A percentile compares a stretch with the other conserved stretches of the same genome.
phyloP scores from a whole-genome alignment of 1,284 basidiomycete species.

The Heterobasidion occidentale region DNA sequence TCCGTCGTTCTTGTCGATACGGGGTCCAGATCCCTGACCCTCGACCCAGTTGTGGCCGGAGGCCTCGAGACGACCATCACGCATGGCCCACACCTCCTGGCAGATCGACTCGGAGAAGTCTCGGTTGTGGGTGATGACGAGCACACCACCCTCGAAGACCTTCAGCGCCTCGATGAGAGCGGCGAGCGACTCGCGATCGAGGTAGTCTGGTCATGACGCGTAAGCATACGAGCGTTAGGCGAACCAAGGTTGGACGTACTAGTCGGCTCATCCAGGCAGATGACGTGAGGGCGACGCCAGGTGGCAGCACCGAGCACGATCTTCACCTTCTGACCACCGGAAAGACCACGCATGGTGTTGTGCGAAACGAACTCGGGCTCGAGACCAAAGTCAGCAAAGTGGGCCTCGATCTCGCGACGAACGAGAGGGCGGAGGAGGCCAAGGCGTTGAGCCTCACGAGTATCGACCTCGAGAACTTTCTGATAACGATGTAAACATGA shows the following conservation, averaged over 20 bases:
- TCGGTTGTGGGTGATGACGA: slow-evolving; percentile 94
- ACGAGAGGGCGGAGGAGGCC: slow-evolving; percentile 95
- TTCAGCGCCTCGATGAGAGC: slow-evolving; percentile 95
- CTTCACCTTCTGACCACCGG: slow-evolving; percentile 99
- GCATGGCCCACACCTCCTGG: slow-evolving; percentile 91
- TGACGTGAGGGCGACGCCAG: slow-evolving; percentile 96
- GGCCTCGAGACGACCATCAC: slow-evolving; percentile 85
- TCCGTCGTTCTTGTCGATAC: slow-evolving; percentile 85
- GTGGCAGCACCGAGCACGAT: slow-evolving; percentile 98
- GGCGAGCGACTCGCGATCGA: slow-evolving; percentile 96
- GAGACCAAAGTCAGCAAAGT: slow-evolving; percentile 95
- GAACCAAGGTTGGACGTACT: slow-evolving; percentile 37
- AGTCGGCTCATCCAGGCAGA: slow-evolving; percentile 97
- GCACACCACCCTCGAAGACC: slow-evolving; percentile 94
- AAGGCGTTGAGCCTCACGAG: slow-evolving; percentile 93
- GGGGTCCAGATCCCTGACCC: slow-evolving; percentile 86
- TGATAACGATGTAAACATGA: slow-evolving; percentile 1
- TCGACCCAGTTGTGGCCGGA: slow-evolving; percentile 99
- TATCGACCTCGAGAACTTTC: slow-evolving; percentile 97
- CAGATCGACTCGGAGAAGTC: slow-evolving; percentile 97
- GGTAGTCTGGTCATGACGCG: slow-evolving; percentile 58
- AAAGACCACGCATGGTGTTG: slow-evolving; percentile 96
- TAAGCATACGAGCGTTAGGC: slow-evolving; percentile 8
- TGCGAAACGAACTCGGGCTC: slow-evolving; percentile 96
- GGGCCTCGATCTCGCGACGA: slow-evolving; percentile 96